A percentile compares a stretch with the other conserved stretches of the same genome.
These are phyloP conservation scores for Citrus inodora DNA, from an alignment of 345 rosid species.

Conservation along the genomic window DNA sequence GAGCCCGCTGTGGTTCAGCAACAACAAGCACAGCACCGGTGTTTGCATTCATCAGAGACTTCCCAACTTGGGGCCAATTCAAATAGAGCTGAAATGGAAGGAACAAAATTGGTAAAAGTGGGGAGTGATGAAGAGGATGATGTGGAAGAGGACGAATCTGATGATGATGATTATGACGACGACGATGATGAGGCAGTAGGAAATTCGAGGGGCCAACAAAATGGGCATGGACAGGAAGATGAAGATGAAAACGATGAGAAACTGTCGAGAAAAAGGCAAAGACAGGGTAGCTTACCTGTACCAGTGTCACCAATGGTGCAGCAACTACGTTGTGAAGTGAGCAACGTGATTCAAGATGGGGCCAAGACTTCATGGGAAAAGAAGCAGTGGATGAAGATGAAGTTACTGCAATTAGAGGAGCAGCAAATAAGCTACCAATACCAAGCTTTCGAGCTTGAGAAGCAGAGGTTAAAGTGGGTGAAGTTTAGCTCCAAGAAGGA, in stretches of 20 bases:
- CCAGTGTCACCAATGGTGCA: conserved; percentile 36
- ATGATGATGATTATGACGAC: conserved; percentile 39
- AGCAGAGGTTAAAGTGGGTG: conserved; percentile 89
- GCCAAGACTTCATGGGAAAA: conserved; percentile 72
- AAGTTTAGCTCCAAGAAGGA: conserved; percentile 84
- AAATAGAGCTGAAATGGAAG: conserved; percentile 31
- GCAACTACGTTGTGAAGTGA: conserved; percentile 43
- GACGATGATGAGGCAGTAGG: conserved; percentile 41
- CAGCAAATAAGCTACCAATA: conserved; percentile 55
- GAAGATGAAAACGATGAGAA: conserved; percentile 42
- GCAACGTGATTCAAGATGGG: conserved; percentile 47
- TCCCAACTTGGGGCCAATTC: conserved; percentile 19
- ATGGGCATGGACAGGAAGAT: conserved; percentile 36
- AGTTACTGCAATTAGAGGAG: conserved; percentile 64
- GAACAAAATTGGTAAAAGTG: conserved; percentile 34
- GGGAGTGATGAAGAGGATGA: conserved; percentile 53
- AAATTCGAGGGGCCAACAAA: conserved; percentile 34
- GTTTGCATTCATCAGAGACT: conserved; percentile 52
- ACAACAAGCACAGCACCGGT: conserved; percentile 35
- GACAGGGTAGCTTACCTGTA: conserved; percentile 17
- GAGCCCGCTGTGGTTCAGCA: conserved; percentile 36
- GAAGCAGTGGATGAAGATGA: conserved; percentile 79
- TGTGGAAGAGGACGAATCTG: conserved; percentile 31
- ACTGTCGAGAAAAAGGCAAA: conserved; percentile 30
- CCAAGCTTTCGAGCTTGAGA: conserved; percentile 78